Evolutionary conservation across 2,329 filamentous ascomycete genomes (phyloP), one percentile per base, ranked within the genome.

Genomic region (Fusarium subglutinans): DNA sequence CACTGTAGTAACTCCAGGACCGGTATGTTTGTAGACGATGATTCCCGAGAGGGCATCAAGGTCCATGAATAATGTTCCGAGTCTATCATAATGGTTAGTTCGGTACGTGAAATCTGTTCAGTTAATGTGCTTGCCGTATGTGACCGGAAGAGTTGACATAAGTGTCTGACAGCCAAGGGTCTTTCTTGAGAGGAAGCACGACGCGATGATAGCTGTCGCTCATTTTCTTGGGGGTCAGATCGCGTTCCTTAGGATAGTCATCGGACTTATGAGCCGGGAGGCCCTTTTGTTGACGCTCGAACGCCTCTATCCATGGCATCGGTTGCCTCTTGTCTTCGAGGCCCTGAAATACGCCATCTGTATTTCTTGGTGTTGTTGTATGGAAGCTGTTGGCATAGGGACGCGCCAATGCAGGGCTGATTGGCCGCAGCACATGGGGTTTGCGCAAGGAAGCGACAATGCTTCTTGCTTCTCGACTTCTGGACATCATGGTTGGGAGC

Each of bases 61-160:
- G 72, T 95, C 93, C 92, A 95, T 95, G 70, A 95, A 90, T 22
- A 95, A 84, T 0, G 92, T 91, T 1, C 93, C 93, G 13, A 95
- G 86, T 60, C 79, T 80, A 33, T 24, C 6, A 18, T 17, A 0
- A 1, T 12, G n/a, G 14, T 44, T 24, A 24, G 41, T 44, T 8
- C 5, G 5, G 24, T 24, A 4, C 41, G n/a, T 12, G 10, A 24
- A 22, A 6, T 8, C 3, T 26, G 6, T 15, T 15, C 13, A 28
- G 8, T 22, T 12, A 28, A 17, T 9, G 8, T 3, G 33, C 9
- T 13, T 78, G 73, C 78, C 91, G 87, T 75, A 95, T 92, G 75
- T 94, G 92, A 0, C 93, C 93, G 1, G 90, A 90, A 2, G 92
- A 88, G 81, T 95, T 95, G 78, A 94, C 89, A 78, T 95, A 95